Evolutionary conservation across 768 basidiomycete genomes (phyloP).

Genomic region (Tricholoma furcatifolium): DNA sequence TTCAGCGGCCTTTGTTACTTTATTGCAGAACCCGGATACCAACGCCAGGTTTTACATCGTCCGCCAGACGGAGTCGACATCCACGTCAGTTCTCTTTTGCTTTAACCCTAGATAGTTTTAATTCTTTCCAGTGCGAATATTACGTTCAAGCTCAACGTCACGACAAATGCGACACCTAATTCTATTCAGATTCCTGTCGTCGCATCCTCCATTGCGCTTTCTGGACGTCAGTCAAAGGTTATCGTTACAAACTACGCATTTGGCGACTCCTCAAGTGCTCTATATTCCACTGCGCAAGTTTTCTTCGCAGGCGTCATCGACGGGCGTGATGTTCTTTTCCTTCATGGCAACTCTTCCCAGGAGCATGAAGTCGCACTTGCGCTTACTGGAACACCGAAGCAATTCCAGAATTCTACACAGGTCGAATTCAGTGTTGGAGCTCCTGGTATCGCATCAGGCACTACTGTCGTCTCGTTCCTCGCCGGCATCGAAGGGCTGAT

Average conservation of each 20-base stretch:
- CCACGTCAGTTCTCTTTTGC: conserved; percentile 44
- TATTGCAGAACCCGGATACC: conserved; percentile 69
- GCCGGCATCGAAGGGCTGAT: conserved; percentile 57
- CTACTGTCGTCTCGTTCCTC: conserved; percentile 52
- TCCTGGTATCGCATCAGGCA: conserved; percentile 16
- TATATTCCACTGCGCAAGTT: conserved; percentile 74
- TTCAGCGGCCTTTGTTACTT: conserved; percentile 53
- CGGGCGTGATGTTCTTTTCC: conserved; percentile 59
- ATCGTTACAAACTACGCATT: conserved; percentile 72
- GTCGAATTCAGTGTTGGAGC: conserved; percentile 27
- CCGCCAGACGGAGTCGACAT: conserved; percentile 66
- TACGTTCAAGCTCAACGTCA: conserved; percentile 60
- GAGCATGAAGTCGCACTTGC: conserved; percentile 52
- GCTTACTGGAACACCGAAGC: conserved; percentile 47
- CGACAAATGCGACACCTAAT: conserved; percentile 41
- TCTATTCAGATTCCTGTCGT: conserved; percentile 55
- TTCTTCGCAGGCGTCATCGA: conserved; percentile 66
- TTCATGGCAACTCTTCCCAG: conserved; percentile 55
- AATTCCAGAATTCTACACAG: conserved; percentile 26
- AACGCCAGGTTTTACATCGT: conserved; percentile 66
- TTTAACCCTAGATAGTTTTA: not conserved
- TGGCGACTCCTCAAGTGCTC: conserved; percentile 51
- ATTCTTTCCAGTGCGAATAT: conserved; percentile 36
- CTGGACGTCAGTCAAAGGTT: conserved; percentile 73
- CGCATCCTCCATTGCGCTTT: conserved; percentile 52